Percentiles rank a stretch among this genome's conserved stretches.
Conservation (phyloP, 805 yeast genomes). For the Huiozyma naganishii region DNA sequence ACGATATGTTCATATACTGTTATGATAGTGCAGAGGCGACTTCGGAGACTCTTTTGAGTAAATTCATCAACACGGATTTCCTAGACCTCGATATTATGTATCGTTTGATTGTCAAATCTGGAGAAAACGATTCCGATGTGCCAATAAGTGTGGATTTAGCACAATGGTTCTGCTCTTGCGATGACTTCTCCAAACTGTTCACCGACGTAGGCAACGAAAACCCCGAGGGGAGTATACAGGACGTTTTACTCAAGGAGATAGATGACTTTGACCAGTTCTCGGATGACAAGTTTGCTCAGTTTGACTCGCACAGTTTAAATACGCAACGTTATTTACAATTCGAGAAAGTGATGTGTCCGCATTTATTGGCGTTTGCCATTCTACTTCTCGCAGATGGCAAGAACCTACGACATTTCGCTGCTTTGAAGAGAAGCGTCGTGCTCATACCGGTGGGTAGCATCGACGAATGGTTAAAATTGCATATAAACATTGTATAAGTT, state of each 20-base stretch:
- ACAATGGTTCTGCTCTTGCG: conserved; percentile 27
- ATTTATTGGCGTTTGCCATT: conserved; percentile 24
- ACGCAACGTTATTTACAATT: conserved; percentile 18
- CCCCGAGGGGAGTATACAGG: not conserved
- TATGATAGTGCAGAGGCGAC: conserved; percentile 5
- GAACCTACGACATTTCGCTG: conserved; percentile 16
- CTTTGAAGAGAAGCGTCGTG: conserved; percentile 13
- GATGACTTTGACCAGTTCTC: conserved; percentile 15
- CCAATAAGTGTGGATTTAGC: conserved; percentile 23
- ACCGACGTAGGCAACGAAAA: conserved; percentile 5
- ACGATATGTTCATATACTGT: conserved; percentile 25
- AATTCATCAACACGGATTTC: conserved; percentile 5
- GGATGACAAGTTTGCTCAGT: conserved; percentile 20
- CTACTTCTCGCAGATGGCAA: conserved; percentile 14
- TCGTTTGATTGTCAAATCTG: conserved; percentile 19
- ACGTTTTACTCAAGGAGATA: conserved; percentile 8
- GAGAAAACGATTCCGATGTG: conserved; percentile 6
- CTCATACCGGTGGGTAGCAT: conserved; percentile 17
- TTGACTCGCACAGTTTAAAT: conserved; percentile 19
- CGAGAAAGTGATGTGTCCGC: conserved; percentile 24
- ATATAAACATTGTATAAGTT: conserved; percentile 18
- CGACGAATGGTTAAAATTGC: conserved; percentile 29
- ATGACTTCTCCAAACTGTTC: conserved; percentile 19
- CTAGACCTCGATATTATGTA: conserved; percentile 8
- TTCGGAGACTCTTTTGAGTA: not conserved